Evolutionary conservation across 139 green algal genomes (phyloP).

Genomic region (Chlorella sp.): DNA sequence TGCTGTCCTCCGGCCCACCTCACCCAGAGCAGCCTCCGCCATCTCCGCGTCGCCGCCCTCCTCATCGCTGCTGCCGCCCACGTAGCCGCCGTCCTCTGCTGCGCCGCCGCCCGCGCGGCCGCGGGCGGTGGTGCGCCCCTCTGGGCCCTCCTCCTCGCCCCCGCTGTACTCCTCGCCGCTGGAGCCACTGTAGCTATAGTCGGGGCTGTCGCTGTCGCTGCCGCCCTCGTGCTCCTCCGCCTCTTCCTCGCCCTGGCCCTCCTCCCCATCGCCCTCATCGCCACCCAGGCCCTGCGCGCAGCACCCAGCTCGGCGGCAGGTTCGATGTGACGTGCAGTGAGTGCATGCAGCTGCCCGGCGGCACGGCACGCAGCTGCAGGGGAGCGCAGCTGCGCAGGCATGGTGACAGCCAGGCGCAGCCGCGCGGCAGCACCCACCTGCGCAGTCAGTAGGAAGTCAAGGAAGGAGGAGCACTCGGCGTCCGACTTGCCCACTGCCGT

Average conservation of each 20-base stretch:
- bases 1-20: no score
- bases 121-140: no score
- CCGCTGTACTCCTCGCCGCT: not conserved
- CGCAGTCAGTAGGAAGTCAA: no score
- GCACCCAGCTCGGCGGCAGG: slow-evolving; percentile 5
- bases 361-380: not conserved
- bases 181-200: slow-evolving; percentile 23
- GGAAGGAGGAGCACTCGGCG: not conserved
- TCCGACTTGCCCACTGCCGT: slow-evolving; percentile 3
- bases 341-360: slow-evolving; percentile 4
- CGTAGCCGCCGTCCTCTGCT: not conserved
- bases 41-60: not conserved
- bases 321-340: not conserved
- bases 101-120: no score
- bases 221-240: not conserved
- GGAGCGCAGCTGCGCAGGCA: not conserved
- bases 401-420: no score
- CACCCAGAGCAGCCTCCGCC: not conserved
- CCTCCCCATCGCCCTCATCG: not conserved
- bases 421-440: not conserved
- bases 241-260: not conserved
- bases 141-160: not conserved
- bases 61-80: not conserved
- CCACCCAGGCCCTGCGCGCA: not conserved
- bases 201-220: slow-evolving; percentile 1